Conservation (phyloP, 2,329 filamentous ascomycete genomes). For the Aspergillus texensis region DNA sequence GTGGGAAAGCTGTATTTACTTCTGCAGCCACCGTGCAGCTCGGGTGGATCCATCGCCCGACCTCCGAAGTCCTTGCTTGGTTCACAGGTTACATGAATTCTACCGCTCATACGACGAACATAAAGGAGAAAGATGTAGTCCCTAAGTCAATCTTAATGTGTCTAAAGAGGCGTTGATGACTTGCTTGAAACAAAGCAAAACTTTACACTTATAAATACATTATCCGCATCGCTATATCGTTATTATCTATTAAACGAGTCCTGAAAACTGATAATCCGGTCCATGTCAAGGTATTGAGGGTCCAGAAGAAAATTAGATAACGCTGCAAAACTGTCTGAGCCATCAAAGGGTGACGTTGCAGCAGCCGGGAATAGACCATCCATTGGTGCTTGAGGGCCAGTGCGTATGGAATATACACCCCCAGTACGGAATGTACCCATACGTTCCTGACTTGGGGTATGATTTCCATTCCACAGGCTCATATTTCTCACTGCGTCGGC, state of each 20-base stretch:
- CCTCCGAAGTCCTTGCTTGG: background rate
- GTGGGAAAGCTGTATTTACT: background rate
- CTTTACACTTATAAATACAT: background rate
- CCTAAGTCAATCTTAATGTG: background rate
- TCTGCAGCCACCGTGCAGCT: background rate
- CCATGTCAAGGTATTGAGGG: background rate
- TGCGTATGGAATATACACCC: background rate
- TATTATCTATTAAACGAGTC: background rate
- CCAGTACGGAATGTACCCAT: background rate
- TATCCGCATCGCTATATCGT: no score
- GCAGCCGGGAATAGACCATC: background rate
- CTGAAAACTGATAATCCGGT: background rate
- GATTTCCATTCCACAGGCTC: background rate
- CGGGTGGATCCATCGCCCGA: background rate
- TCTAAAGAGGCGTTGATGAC: fast-evolving
- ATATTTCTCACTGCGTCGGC: background rate
- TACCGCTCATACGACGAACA: background rate
- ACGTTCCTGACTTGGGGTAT: background rate
- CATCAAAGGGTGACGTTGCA: background rate
- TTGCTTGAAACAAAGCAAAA: background rate
- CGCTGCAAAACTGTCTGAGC: background rate
- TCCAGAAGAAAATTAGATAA: background rate
- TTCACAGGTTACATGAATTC: background rate
- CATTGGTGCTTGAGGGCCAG: background rate
- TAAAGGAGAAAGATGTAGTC: background rate